Base-by-base conservation (phyloP, 768 basidiomycete genomes). In the Cystoderma amianthinum region DNA sequence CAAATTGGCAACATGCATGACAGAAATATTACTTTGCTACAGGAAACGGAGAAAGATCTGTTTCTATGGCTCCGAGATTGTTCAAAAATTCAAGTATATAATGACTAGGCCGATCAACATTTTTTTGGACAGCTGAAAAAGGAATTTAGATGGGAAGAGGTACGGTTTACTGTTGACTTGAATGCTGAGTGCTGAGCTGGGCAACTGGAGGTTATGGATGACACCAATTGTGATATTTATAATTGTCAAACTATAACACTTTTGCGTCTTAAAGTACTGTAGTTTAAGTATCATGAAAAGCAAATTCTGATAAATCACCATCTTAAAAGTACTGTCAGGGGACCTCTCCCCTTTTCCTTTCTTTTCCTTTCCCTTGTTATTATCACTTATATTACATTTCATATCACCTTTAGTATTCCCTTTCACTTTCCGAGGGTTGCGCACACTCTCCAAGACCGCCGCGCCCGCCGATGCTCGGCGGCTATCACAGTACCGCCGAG, bases 31-130 rank as follows among this genome's bases (percentile, higher is more conserved):
- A 24, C 92, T 97, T 62, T 93, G 90, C 56, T 95, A 92, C 66
- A 93, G 93, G 64, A 95, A 94, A 55, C 73, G 93, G 40, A 73
- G 93, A 63, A 94, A 91, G 76, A 90, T 84, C 39, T 32, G 55
- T 32, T 15, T 9, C 18, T 7, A 36, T 36, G n/a, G n/a, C n/a
- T n/a, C n/a, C n/a, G n/a, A n/a, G n/a, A n/a, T n/a, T n/a, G n/a
- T n/a, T 18, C 4, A 20, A n/a, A 28, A 22, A 16, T 39, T n/a
- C 24, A 19, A 10, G 20, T 35, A 15, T 43, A 25, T 12, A 41
- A 39, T 19, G 32, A 23, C 22, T 45, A 92, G 90, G 92, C 89
- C 1, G 92, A 95, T 56, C 90, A 80, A 54, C 78, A 84, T 1
- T 94, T 95, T 63, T 95, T 95, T 57, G 56, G 65, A 0, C 58